These are phyloP conservation scores for Diaporthe sp. DNA, from an alignment of 2,329 filamentous ascomycete genomes.

Conservation along the genomic window DNA sequence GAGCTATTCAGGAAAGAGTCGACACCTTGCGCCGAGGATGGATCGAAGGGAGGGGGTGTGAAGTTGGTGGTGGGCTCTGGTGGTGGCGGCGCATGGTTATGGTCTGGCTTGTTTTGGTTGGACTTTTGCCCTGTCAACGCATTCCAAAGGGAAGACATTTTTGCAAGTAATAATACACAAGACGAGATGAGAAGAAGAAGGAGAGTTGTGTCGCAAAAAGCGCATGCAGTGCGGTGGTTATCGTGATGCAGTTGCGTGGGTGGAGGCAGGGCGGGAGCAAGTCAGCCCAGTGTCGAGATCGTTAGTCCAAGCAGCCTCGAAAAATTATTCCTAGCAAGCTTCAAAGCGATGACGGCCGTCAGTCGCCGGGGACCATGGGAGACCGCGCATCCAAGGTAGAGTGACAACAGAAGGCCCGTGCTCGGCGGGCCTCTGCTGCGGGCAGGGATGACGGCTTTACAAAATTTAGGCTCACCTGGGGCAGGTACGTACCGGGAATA, in stretches of 20 bases:
- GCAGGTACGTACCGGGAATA: slow-evolving; percentile 17
- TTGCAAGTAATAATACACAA: slow-evolving; percentile 42
- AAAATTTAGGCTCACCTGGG: slow-evolving; percentile 17
- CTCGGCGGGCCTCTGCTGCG: slow-evolving; percentile 13
- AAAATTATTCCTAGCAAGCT: slow-evolving; percentile 42
- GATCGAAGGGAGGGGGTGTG: slow-evolving; percentile 75
- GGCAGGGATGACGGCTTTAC: slow-evolving; percentile 1
- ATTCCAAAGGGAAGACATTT: slow-evolving; percentile 73
- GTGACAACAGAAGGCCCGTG: slow-evolving; percentile 36
- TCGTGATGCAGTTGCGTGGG: slow-evolving; percentile 15
- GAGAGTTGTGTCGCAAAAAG: not conserved
- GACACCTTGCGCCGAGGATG: slow-evolving; percentile 82
- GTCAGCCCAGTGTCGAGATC: slow-evolving; percentile 31
- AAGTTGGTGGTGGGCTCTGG: slow-evolving; percentile 66
- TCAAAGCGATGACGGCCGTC: slow-evolving; percentile 41
- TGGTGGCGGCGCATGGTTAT: slow-evolving; percentile 59
- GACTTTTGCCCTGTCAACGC: slow-evolving; percentile 73
- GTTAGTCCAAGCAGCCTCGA: slow-evolving; percentile 31
- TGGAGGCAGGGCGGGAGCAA: slow-evolving; percentile 16
- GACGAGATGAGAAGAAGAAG: slow-evolving; percentile 27
- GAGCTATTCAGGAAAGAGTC: slow-evolving; percentile 86
- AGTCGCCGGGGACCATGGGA: not conserved
- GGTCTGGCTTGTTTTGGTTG: slow-evolving; percentile 54
- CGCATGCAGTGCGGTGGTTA: slow-evolving; percentile 9
- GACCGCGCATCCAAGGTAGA: slow-evolving; percentile 10